Evolutionary conservation across 495 filamentous ascomycete genomes (phyloP), one percentile per base, ranked within the genome.

Genomic region (Friedmanniomyces simplex): DNA sequence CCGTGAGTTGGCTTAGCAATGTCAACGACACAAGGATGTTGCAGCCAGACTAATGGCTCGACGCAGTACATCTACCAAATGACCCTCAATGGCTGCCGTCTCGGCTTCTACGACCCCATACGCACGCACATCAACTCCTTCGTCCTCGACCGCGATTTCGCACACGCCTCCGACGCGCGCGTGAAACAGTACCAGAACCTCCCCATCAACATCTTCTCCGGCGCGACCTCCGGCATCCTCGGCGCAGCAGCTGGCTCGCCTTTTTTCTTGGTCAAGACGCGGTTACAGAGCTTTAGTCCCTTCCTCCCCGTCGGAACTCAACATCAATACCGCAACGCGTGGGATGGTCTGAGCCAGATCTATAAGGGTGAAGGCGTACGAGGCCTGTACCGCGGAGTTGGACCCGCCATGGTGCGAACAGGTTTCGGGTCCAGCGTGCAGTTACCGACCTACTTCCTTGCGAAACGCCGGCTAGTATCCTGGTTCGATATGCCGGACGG

Each of bases 241-340:
- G 93, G 93, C 55, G 93, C 93, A 6, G 86, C 86, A 10, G 86
- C 85, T 14, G 93, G 90, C 21, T 95, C 89, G 25, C 94, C 93
- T 1, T 97, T 99, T 70, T 99, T 97, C 76, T 79, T 99, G n/a
- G 86, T 95, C 68, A 99, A 99, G 75, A 99, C 93, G 10, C 82
- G 93, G 14, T 77, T 99, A 55, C 93, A 99, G 71, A 95, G 89
- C 48, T 96, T 78, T 75, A 95, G 89, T 10, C 89, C 91, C 5
- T 95, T 95, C 74, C 80, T 93, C 16, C 93, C 93, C 16, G 91
- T 97, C 54, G 93, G 93, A 51, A 96, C 93, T 1, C 93, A 99
- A 67, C 93, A 99, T 69, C 77, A 83, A 50, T 99, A 99, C 71
- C 80, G 79, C 52, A 91, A 90, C 71, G 87, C 90, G 0, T 69